Conservation (phyloP, 345 rosid species). For the Gossypium sturtianum region DNA sequence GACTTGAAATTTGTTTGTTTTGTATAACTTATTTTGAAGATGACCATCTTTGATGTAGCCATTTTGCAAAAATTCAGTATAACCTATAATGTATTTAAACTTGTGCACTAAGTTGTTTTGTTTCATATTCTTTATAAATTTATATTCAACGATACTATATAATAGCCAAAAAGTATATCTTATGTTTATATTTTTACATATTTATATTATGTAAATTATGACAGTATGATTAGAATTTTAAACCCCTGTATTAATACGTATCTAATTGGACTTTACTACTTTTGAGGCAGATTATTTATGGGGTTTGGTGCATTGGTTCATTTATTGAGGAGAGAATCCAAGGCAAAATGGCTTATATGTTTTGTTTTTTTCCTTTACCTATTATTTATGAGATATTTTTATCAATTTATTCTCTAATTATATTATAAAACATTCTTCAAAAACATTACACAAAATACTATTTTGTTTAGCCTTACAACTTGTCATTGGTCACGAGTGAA, state of each 20-base stretch:
- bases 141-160: too few species aligned
- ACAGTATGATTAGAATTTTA: too few species aligned
- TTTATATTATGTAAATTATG: too few species aligned
- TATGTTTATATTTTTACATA: too few species aligned
- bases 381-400: too few species aligned
- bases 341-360: not conserved
- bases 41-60: not conserved
- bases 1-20: slow-evolving; percentile 8
- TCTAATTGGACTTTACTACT: slow-evolving; percentile 1
- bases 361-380: not conserved
- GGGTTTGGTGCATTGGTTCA: slow-evolving; percentile 17
- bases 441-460: too few species aligned
- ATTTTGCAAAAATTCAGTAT: not conserved
- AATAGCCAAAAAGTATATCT: too few species aligned
- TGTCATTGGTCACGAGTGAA: too few species aligned
- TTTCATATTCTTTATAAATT: not conserved
- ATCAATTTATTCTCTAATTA: too few species aligned
- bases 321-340: slow-evolving; percentile 20
- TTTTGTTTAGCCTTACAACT: too few species aligned
- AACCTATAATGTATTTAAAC: not conserved
- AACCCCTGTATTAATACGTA: not conserved
- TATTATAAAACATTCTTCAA: too few species aligned
- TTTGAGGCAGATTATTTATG: slow-evolving; percentile 4
- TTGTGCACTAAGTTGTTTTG: not conserved
- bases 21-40: not conserved